These are phyloP conservation scores for Zostera marina DNA, from an alignment of 116 monocot species.

Conservation along the genomic window DNA sequence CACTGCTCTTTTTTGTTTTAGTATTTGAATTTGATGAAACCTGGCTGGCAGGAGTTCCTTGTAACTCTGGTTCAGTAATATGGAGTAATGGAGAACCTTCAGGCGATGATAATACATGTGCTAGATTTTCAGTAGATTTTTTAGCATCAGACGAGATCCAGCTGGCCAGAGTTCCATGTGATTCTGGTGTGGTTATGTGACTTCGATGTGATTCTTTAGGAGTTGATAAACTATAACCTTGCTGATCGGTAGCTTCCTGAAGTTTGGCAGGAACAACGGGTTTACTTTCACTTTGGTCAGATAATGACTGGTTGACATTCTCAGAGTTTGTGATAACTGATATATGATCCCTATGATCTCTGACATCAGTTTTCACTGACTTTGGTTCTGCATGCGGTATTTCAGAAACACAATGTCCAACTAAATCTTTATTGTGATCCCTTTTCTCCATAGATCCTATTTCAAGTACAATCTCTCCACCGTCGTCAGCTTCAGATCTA, in stretches of 20 bases:
- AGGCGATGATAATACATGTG: conserved; percentile 2
- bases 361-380: neutral
- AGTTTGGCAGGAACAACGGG: conserved; percentile 1
- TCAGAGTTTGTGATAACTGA: neutral
- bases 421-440: conserved; percentile 8
- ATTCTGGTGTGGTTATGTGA: conserved; percentile 12
- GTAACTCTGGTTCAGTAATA: conserved; percentile 9
- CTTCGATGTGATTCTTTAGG: conserved; percentile 16
- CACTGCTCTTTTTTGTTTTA: conserved; percentile 22
- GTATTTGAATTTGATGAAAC: conserved; percentile 5
- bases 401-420: neutral
- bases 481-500: conserved; percentile 72
- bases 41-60: conserved; percentile 46
- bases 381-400: neutral
- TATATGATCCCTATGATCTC: neutral
- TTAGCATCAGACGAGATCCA: conserved; percentile 26
- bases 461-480: conserved; percentile 60
- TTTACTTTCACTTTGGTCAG: neutral
- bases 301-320: neutral
- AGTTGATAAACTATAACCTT: conserved; percentile 2
- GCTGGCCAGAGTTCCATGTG: conserved; percentile 35
- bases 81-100: conserved; percentile 15
- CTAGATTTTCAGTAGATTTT: conserved; percentile 8
- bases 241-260: conserved; percentile 11
- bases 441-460: conserved; percentile 24